phyloP scores from a whole-genome alignment of 441 rosid genomes.

The Hypseocharis bilobata region DNA sequence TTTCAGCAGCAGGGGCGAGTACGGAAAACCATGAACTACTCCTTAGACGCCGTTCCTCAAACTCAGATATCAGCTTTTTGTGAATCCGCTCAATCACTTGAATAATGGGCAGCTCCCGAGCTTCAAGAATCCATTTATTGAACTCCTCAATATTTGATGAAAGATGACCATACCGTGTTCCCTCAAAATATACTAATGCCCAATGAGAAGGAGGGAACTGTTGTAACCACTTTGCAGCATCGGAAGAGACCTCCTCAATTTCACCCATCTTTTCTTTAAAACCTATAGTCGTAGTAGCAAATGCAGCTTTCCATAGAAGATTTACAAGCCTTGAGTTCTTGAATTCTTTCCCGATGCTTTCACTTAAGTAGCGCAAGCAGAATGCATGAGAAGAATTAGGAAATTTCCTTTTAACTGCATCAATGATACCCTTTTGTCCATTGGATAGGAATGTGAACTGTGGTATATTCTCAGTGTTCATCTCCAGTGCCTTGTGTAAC shows the following conservation, averaged over 20 bases:
- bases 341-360: slow-evolving; percentile 43
- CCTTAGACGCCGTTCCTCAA: slow-evolving; percentile 36
- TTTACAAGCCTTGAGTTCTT: slow-evolving; percentile 43
- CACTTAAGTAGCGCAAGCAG: slow-evolving; percentile 40
- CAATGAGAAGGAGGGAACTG: slow-evolving; percentile 39
- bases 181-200: slow-evolving; percentile 42
- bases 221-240: slow-evolving; percentile 43
- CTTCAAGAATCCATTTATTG: slow-evolving; percentile 44
- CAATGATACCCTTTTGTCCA: slow-evolving; percentile 34
- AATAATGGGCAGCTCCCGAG: slow-evolving; percentile 42
- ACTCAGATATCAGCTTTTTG: slow-evolving; percentile 34
- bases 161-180: slow-evolving; percentile 39
- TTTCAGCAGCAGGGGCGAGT: slow-evolving; percentile 45
- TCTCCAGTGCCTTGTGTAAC: slow-evolving; percentile 37
- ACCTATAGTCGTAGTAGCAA: slow-evolving; percentile 31
- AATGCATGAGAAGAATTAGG: slow-evolving; percentile 34
- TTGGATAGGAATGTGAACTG: slow-evolving; percentile 34
- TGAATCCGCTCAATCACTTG: slow-evolving; percentile 49
- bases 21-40: slow-evolving; percentile 38
- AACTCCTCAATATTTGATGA: slow-evolving; percentile 46
- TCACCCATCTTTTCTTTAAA: slow-evolving; percentile 46
- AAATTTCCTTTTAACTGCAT: slow-evolving; percentile 35
- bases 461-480: slow-evolving; percentile 31
- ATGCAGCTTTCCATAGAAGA: slow-evolving; percentile 56
- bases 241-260: slow-evolving; percentile 40